Evolutionary conservation across 192 early-diverging fungal species (phyloP), one percentile per base, ranked within the genome.

Genomic region (Mycoemilia scoparia): DNA sequence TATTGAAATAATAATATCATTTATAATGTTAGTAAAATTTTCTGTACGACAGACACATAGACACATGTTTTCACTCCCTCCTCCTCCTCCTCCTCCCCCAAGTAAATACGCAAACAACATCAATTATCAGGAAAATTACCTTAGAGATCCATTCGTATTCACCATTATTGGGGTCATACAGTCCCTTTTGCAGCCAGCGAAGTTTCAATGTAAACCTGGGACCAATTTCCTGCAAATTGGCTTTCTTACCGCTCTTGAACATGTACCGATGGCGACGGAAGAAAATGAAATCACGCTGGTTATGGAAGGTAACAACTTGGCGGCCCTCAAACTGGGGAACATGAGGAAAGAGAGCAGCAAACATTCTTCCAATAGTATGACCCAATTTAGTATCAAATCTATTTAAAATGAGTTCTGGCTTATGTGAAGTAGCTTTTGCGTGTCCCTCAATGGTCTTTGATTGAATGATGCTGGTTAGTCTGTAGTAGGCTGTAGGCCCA

Each of bases 251-350:
- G 49, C 70, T 73, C 37, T 62, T 71, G 51, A 98, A 96, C 35
- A 90, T 74, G 51, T 98, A 98, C 66, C 87, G 73, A 52, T 98
- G 95, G 24, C 91, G 72, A 45, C 95, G 66, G 49, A 98, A 92
- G 52, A 98, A 98, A 41, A 98, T 96, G 46, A 92, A 98, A 54
- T 98, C 95, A 28, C 95, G 84, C 62, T 98, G 95, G 58, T 98
- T 98, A 50, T 98, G 95, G 51, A 98, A 82, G 3, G 95, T 98
- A 6, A 73, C 80, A 17, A 76, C 89, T 50, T 96, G 89, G 29
- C 95, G 61, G 6, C 87, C 90, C 45, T 86, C 66, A 49, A 98
- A 98, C 56, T 98, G 82, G 7, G 90, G 90, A 3, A 89, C 78
- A 37, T 88, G 87, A n/a, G 95, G 95, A 52, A 98, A 90, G 32